A percentile compares a stretch with the other conserved stretches of the same genome.
These are phyloP conservation scores for Protea cynaroides DNA, from an alignment of 164 flowering plant species.

Conservation along the genomic window DNA sequence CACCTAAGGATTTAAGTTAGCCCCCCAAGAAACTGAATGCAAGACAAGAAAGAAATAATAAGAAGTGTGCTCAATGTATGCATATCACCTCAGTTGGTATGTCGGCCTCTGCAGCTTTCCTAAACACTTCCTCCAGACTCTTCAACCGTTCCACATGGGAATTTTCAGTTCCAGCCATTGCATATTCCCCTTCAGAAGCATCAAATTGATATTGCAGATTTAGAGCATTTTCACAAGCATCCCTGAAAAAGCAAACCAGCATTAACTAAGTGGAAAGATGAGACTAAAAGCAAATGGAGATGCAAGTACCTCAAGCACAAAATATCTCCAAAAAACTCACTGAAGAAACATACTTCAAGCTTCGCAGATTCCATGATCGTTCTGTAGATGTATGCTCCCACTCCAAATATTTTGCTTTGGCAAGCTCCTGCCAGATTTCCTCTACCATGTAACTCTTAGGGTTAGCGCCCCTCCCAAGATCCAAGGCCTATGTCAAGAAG, in stretches of 20 bases:
- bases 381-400: constrained; percentile 69
- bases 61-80: not conserved
- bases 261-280: not conserved
- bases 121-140: constrained; percentile 42
- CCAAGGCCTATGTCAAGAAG: constrained; percentile 52
- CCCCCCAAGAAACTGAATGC: not conserved
- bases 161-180: constrained; percentile 26
- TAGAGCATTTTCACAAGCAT: constrained; percentile 71
- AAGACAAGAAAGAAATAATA: not conserved
- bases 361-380: constrained; percentile 65
- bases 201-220: constrained; percentile 40
- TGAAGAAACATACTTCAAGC: constrained; percentile 56
- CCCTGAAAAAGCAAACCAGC: constrained; percentile 31
- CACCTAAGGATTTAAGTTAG: constrained; percentile 40
- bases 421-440: constrained; percentile 92
- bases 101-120: constrained; percentile 69
- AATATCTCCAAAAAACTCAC: constrained; percentile 2
- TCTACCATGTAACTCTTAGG: constrained; percentile 75
- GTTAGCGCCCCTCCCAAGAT: constrained; percentile 78
- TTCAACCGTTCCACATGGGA: constrained; percentile 37
- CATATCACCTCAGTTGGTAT: constrained; percentile 58
- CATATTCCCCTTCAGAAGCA: constrained; percentile 35
- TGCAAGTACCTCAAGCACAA: not conserved
- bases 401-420: constrained; percentile 71
- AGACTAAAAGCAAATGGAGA: not conserved